A percentile compares a stretch with the other conserved stretches of the same genome.
phyloP scores from a whole-genome alignment of 371 early-diverging fungal species.

The Entomophthora muscae region DNA sequence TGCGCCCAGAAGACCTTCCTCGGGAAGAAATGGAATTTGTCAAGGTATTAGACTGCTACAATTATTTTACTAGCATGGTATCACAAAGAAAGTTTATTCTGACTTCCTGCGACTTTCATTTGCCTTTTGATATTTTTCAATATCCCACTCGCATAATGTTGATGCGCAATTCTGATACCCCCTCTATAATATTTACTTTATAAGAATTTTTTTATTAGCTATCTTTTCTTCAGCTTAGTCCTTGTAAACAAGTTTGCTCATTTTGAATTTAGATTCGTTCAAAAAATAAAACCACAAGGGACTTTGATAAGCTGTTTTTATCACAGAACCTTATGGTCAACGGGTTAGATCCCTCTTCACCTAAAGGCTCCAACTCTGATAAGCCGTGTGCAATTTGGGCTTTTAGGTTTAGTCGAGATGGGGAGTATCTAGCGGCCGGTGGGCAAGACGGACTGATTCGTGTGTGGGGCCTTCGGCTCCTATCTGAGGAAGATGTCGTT shows the following conservation, averaged over 20 bases:
- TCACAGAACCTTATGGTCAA: background rate
- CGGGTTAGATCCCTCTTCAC: background rate
- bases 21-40: too few relatives aligned
- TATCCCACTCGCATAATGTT: background rate
- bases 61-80: too few relatives aligned
- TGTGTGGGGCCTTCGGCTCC: constrained; percentile 39
- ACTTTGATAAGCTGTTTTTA: constrained; percentile 3
- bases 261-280: background rate
- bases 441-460: constrained; percentile 53
- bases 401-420: constrained; percentile 55
- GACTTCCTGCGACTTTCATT: too few relatives aligned
- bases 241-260: background rate
- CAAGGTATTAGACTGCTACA: too few relatives aligned
- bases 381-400: constrained; percentile 21
- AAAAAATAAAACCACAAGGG: background rate
- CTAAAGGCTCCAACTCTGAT: background rate
- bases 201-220: background rate
- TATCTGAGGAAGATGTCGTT: constrained; percentile 13
- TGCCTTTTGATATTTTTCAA: too few relatives aligned
- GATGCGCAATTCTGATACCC: background rate
- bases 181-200: background rate
- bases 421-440: constrained; percentile 57
- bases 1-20: too few relatives aligned
- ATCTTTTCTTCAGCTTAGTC: background rate
- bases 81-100: too few relatives aligned